Evolutionary conservation across 2,329 filamentous ascomycete genomes (phyloP).

Genomic region (Fusarium sacchari): DNA sequence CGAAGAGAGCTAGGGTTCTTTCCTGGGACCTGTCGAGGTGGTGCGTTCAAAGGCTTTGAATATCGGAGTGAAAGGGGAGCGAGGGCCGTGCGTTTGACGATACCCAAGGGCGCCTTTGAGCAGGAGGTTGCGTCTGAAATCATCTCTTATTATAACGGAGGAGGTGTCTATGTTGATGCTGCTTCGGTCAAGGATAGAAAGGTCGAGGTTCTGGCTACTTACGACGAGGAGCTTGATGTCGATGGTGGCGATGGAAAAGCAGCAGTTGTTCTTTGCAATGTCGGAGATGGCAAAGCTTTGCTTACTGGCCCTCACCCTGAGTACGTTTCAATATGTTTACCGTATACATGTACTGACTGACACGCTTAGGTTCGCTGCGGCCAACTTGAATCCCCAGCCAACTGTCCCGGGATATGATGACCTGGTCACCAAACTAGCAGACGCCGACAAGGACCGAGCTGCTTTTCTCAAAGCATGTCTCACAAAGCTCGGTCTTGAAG

Average conservation of each 20-base stretch:
- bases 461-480: conserved; percentile 84
- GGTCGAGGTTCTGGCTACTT: conserved; percentile 85
- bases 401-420: conserved; percentile 75
- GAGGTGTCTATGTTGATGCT: conserved; percentile 90
- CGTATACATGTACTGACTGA: background rate
- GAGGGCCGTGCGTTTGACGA: conserved; percentile 73
- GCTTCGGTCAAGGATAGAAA: conserved; percentile 68
- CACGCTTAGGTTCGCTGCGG: conserved; percentile 77
- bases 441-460: conserved; percentile 75
- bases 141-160: conserved; percentile 90
- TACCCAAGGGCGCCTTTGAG: conserved; percentile 69
- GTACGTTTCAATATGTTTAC: conserved; percentile 55
- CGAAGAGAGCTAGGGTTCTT: conserved; percentile 88
- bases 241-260: conserved; percentile 78
- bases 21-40: conserved; percentile 84
- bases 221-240: conserved; percentile 78
- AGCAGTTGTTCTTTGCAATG: conserved; percentile 83
- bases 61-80: conserved; percentile 91
- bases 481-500: conserved; percentile 81
- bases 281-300: conserved; percentile 82
- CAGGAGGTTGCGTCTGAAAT: conserved; percentile 70
- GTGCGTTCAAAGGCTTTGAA: conserved; percentile 88
- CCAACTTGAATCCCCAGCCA: conserved; percentile 76
- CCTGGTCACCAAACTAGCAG: conserved; percentile 73
- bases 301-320: conserved; percentile 93